Evolutionary conservation across 495 filamentous ascomycete genomes (phyloP).

Genomic region (Symbiotaphrina buchneri): DNA sequence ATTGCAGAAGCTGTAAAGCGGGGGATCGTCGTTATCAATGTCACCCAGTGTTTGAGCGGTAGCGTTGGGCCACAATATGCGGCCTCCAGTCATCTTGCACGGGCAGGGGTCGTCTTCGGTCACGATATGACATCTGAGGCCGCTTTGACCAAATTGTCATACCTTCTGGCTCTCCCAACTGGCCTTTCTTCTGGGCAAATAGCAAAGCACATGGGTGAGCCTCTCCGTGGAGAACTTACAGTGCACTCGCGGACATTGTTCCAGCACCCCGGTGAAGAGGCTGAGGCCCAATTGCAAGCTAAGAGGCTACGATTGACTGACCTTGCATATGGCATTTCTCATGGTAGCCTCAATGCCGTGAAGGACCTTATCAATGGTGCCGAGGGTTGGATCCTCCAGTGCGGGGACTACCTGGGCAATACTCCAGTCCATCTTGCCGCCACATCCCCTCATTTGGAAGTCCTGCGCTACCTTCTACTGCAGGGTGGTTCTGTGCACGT

Average conservation of each 20-base stretch:
- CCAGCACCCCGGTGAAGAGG: conserved; percentile 54
- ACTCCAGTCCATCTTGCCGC: conserved; percentile 59
- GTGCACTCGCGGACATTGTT: conserved; percentile 41
- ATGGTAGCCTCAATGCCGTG: conserved; percentile 42
- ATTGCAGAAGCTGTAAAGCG: conserved; percentile 53
- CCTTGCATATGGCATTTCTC: conserved; percentile 61
- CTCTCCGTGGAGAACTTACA: conserved; percentile 72
- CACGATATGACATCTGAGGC: conserved; percentile 88
- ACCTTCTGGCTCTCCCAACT: conserved; percentile 55
- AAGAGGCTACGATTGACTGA: conserved; percentile 36
- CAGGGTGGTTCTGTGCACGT: conserved; percentile 73
- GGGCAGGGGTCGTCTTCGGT: conserved; percentile 78
- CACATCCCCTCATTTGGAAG: conserved; percentile 28
- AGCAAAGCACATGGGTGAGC: conserved; percentile 44
- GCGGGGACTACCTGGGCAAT: conserved; percentile 72
- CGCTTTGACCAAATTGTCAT: conserved; percentile 82
- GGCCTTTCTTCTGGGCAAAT: conserved; percentile 38
- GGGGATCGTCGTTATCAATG: conserved; percentile 77
- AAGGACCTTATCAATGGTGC: conserved; percentile 42
- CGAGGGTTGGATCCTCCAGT: conserved; percentile 43
- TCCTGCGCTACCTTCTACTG: conserved; percentile 48
- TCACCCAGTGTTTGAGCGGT: conserved; percentile 81
- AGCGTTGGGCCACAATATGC: conserved; percentile 84
- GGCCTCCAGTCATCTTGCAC: conserved; percentile 67
- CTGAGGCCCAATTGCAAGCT: conserved; percentile 21